Conservation (phyloP, 2,329 filamentous ascomycete genomes). For the Colletotrichum gloeosporioides region DNA sequence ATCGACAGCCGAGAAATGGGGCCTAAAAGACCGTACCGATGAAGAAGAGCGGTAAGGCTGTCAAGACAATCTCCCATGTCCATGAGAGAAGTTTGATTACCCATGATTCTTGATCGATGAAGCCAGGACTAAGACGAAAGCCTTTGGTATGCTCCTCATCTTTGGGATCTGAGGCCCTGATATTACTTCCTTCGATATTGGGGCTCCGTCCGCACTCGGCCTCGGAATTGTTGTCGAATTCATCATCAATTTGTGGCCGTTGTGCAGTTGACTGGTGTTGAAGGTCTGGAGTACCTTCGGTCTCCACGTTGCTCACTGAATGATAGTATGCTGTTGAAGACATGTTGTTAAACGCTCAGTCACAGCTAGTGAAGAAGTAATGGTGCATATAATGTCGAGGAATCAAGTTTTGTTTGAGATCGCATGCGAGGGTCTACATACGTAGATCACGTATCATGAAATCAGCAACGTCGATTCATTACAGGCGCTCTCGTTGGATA, state of each 20-base stretch:
- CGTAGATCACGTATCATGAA: too few species aligned
- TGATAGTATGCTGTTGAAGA: neutral
- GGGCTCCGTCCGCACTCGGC: neutral
- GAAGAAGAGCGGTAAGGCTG: neutral
- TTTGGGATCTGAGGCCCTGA: accelerated
- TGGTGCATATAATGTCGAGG: too few species aligned
- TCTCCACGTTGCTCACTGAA: neutral
- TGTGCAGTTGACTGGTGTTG: neutral
- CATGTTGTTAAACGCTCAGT: neutral
- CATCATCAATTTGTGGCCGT: neutral
- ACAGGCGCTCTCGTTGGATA: too few species aligned
- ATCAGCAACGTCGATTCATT: too few species aligned
- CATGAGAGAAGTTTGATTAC: neutral
- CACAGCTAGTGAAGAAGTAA: too few species aligned
- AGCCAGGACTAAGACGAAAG: neutral
- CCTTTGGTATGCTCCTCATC: accelerated
- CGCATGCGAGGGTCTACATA: too few species aligned
- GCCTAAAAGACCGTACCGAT: neutral
- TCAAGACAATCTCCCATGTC: neutral
- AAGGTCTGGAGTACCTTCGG: neutral
- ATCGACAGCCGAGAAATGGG: accelerated
- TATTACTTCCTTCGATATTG: neutral
- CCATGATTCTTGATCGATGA: neutral
- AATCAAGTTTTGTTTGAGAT: too few species aligned
- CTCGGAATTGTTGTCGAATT: neutral